Percentiles rank a stretch among this genome's conserved stretches.
phyloP scores from a whole-genome alignment of 495 filamentous ascomycete species.

The Amphirosellinia nigrospora region DNA sequence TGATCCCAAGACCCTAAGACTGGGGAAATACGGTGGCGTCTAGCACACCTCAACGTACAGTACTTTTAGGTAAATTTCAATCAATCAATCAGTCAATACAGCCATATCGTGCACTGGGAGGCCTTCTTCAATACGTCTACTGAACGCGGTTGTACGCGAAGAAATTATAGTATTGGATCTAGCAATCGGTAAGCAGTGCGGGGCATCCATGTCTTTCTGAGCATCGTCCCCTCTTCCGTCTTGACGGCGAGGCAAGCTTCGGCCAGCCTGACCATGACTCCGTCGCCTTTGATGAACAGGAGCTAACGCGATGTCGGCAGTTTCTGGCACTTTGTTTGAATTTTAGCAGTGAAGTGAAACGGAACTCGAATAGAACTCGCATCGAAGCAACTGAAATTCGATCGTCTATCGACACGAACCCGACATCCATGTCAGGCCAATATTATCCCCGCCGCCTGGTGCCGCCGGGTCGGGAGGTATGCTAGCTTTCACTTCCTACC shows the following conservation, averaged over 20 bases:
- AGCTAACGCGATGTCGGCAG: constrained; percentile 8
- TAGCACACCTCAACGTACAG: neutral
- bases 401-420: neutral
- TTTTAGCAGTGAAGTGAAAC: neutral
- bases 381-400: neutral
- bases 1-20: neutral
- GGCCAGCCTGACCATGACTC: neutral
- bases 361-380: neutral
- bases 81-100: neutral
- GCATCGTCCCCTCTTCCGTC: neutral
- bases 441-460: constrained; percentile 41
- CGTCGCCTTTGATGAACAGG: neutral
- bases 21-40: neutral
- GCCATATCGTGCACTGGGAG: neutral
- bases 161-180: neutral
- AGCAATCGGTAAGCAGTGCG: constrained; percentile 8
- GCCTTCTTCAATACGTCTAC: neutral
- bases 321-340: neutral
- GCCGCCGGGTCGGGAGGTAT: constrained; percentile 36
- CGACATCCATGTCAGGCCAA: constrained; percentile 31
- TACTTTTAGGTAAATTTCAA: neutral
- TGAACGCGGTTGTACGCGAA: neutral
- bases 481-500: constrained; percentile 1
- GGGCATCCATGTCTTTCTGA: neutral
- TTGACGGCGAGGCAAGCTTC: neutral